Percentiles rank a stretch among this genome's conserved stretches.
Conservation (phyloP, 257 asterid genomes). For the Henckelia pumila region DNA sequence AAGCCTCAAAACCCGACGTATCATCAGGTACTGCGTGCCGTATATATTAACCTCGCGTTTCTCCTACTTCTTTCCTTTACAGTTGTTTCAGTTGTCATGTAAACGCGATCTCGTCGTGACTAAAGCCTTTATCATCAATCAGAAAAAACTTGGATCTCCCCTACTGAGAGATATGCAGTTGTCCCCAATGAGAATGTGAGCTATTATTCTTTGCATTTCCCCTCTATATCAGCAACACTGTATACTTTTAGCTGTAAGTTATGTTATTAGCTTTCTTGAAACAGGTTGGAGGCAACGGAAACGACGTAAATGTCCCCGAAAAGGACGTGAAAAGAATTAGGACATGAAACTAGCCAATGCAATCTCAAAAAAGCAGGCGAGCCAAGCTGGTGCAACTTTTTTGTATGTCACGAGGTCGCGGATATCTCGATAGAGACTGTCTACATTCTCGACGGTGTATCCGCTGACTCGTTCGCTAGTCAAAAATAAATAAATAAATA, state of each 20-base stretch:
- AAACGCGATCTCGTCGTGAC: not conserved
- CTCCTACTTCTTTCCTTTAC: not conserved
- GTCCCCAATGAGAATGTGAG: conserved; percentile 87
- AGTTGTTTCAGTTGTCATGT: conserved; percentile 3
- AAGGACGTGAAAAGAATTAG: conserved; percentile 68
- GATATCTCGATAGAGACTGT: too few species aligned
- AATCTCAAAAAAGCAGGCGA: not conserved
- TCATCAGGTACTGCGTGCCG: conserved; percentile 61
- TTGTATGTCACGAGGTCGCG: not conserved
- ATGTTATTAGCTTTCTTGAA: conserved; percentile 39
- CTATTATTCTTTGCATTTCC: not conserved
- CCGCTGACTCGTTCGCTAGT: not conserved
- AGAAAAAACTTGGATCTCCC: conserved; percentile 77
- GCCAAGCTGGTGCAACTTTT: not conserved
- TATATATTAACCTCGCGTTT: not conserved
- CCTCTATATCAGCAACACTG: not conserved
- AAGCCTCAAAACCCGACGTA: conserved; percentile 59
- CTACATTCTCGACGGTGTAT: not conserved
- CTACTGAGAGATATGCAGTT: conserved; percentile 89
- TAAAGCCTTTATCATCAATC: conserved; percentile 24
- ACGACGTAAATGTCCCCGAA: conserved; percentile 72
- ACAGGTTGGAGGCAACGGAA: conserved; percentile 35
- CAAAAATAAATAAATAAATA: too few species aligned
- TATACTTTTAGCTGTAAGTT: conserved; percentile 16
- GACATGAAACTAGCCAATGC: conserved; percentile 31